Evolutionary conservation across 2,329 filamentous ascomycete genomes (phyloP), one percentile per base, ranked within the genome.

Genomic region (Amauroascus verrucosus): DNA sequence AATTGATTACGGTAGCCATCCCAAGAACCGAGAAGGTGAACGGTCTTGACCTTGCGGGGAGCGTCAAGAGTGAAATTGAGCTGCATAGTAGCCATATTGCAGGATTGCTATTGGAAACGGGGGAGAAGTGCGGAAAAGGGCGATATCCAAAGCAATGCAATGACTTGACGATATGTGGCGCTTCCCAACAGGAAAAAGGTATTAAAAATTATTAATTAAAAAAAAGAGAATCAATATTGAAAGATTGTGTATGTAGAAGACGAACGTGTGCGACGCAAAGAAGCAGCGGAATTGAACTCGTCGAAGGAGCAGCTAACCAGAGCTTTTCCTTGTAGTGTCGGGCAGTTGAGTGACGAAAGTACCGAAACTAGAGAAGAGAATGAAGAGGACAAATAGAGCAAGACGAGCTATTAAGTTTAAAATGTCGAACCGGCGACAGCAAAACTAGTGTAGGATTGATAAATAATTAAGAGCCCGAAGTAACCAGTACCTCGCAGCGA

Each of bases 11-110:
- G 78, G 81, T 98, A 98, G 79, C 87, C 87, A 78, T 98, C 93
- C 91, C 91, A 98, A 62, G 91, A 97, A 67, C 91, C 91, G 74
- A 97, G 85, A 63, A 98, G 80, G 71, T 97, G 91, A 69, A 95
- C 91, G 67, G 90, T 91, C 83, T 96, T 95, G 80, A 94, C 88
- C 75, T 89, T 88, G 69, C 88, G 83, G 68, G 90, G 95, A 71
- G 94, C 94, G 77, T 90, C 88, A 72, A 97, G 87, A 72, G 86
- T 85, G 77, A 97, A 97, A 69, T 89, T 91, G 63, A 95, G 84
- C 76, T 96, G 91, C 74, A 93, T 83, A 73, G 90, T 84, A 88
- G 95, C 95, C 76, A 69, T 83, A 56, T 61, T 60, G 55, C 45
- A 41, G 46, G 49, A 51, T 53, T 41, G 51, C 44, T 52, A 30